Percentiles rank a stretch among this genome's conserved stretches.
phyloP scores from a whole-genome alignment of 1,284 basidiomycete species.

The Cutaneotrichosporon dermatis region DNA sequence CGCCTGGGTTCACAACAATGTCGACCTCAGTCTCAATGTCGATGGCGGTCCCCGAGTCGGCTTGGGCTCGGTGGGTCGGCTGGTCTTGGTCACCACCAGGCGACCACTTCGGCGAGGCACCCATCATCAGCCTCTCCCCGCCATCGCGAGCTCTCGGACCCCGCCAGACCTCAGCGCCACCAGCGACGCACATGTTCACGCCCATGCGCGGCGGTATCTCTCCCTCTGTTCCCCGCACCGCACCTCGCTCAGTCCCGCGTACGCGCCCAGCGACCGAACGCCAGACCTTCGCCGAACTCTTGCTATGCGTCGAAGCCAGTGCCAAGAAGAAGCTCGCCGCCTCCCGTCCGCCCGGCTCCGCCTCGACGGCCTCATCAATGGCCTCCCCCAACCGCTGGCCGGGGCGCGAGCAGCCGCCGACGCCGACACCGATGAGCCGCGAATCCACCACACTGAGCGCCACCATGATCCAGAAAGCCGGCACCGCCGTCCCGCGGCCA shows the following conservation, averaged over 20 bases:
- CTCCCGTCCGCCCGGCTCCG: constrained; percentile 5
- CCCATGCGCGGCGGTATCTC: constrained; percentile 11
- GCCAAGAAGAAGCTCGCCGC: constrained; percentile 21
- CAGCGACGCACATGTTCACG: constrained; percentile 12
- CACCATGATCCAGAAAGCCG: neutral
- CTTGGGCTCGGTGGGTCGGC: constrained; percentile 26
- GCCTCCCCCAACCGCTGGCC: constrained; percentile 8
- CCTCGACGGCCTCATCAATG: constrained; percentile 7
- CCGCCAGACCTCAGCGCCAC: constrained; percentile 8
- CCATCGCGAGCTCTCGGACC: neutral
- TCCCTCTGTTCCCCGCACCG: constrained; percentile 16
- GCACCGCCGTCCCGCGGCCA: neutral
- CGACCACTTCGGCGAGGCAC: constrained; percentile 20
- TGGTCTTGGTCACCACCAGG: constrained; percentile 26
- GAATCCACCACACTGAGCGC: constrained; percentile 9
- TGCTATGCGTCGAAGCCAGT: constrained; percentile 20
- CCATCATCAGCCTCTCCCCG: neutral
- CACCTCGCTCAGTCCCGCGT: constrained; percentile 16
- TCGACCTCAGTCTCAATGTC: constrained; percentile 3
- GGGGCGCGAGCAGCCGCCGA: constrained; percentile 18
- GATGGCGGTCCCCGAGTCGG: neutral
- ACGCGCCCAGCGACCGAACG: constrained; percentile 22
- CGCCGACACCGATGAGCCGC: constrained; percentile 20
- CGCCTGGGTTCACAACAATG: neutral
- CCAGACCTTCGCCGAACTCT: constrained; percentile 20